Percentiles rank a stretch among this genome's conserved stretches.
Conservation (phyloP, 768 basidiomycete genomes). For the Megacollybia marginata region DNA sequence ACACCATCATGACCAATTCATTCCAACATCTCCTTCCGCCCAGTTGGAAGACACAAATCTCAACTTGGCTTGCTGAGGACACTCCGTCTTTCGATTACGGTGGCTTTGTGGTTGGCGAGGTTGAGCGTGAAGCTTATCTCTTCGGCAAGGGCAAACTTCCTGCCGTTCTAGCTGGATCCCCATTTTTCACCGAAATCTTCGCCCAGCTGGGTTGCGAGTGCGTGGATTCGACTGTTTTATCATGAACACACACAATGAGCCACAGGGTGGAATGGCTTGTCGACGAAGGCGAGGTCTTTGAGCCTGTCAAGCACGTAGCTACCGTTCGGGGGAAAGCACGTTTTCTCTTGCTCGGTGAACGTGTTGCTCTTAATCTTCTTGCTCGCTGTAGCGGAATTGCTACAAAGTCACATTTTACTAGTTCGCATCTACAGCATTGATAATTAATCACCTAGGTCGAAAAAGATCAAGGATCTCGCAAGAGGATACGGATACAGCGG, state of each 20-base stretch:
- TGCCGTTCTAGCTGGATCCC: constrained; percentile 86
- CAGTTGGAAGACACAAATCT: constrained; percentile 81
- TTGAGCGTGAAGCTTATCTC: constrained; percentile 75
- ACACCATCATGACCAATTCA: constrained; percentile 21
- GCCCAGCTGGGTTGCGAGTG: constrained; percentile 83
- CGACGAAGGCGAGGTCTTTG: constrained; percentile 74
- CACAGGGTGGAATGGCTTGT: constrained; percentile 90
- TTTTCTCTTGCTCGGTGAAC: constrained; percentile 83
- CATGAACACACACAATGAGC: neutral
- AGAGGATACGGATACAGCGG: constrained; percentile 74
- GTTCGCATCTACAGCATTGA: constrained; percentile 5
- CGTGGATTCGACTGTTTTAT: constrained; percentile 24
- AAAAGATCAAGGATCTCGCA: constrained; percentile 73
- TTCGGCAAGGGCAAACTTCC: constrained; percentile 80
- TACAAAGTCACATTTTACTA: constrained; percentile 57
- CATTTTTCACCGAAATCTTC: constrained; percentile 94
- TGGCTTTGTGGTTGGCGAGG: constrained; percentile 94
- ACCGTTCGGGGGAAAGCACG: constrained; percentile 88
- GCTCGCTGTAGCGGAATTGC: constrained; percentile 97
- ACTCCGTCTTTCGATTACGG: constrained; percentile 95
- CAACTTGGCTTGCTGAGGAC: constrained; percentile 85
- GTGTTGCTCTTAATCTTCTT: constrained; percentile 87
- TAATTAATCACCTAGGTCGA: constrained; percentile 50
- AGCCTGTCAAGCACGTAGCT: constrained; percentile 80
- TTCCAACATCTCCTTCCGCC: constrained; percentile 81